A percentile compares a stretch with the other conserved stretches of the same genome.
These are phyloP conservation scores for Aspergillus costaricaensis DNA, from an alignment of 2,329 filamentous ascomycete species.

Conservation along the genomic window DNA sequence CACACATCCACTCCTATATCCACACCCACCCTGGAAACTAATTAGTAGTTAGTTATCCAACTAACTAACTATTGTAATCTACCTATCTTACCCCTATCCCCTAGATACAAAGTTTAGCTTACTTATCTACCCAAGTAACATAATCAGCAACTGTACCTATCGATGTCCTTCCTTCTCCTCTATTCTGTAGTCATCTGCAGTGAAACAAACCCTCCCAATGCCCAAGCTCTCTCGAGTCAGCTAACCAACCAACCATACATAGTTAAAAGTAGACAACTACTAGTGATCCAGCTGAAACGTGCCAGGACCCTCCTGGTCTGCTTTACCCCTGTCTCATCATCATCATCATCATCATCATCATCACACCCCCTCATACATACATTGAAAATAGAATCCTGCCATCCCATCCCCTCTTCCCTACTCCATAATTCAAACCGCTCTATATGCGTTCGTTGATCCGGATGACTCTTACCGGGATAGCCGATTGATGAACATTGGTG, in stretches of 20 bases:
- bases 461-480: too few species aligned
- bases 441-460: too few species aligned
- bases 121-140: too few species aligned
- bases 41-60: not conserved
- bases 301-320: not conserved
- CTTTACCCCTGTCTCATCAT: conserved; percentile 4
- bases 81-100: conserved; percentile 1
- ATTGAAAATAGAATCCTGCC: not conserved
- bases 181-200: not conserved
- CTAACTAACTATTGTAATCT: not conserved
- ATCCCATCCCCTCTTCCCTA: not conserved
- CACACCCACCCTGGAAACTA: not conserved
- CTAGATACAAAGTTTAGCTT: too few species aligned
- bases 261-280: too few species aligned
- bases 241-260: too few species aligned
- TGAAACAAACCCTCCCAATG: not conserved
- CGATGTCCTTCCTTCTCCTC: too few species aligned
- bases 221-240: not conserved
- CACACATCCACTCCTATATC: not conserved
- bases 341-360: not conserved
- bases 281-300: conserved; percentile 9
- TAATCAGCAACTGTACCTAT: too few species aligned
- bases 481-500: too few species aligned
- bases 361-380: too few species aligned
- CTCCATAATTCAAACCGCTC: not conserved